phyloP scores from a whole-genome alignment of 2,329 filamentous ascomycete species.

The Microdochium trichocladiopsis region DNA sequence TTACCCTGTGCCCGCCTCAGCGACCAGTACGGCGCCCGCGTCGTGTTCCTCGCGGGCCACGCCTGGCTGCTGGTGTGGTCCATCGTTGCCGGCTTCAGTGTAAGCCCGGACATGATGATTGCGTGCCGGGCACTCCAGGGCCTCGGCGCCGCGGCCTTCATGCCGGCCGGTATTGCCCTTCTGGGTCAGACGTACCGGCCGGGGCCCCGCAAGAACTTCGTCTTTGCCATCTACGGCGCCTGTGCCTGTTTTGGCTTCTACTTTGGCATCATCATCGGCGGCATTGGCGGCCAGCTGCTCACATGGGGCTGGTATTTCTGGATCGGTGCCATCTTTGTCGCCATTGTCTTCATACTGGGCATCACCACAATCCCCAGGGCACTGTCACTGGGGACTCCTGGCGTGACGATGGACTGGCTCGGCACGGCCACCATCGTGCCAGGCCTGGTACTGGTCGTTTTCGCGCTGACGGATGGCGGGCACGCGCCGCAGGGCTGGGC shows the following conservation, averaged over 20 bases:
- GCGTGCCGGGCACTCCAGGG: conserved; percentile 69
- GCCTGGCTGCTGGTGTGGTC: conserved; percentile 64
- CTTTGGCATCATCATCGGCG: conserved; percentile 58
- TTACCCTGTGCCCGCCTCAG: conserved; percentile 56
- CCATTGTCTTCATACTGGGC: conserved; percentile 14
- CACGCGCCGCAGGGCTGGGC: conserved; percentile 63
- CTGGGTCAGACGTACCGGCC: conserved; percentile 59
- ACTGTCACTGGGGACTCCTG: conserved; percentile 16
- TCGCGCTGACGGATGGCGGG: conserved; percentile 66
- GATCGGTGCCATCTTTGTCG: conserved; percentile 41
- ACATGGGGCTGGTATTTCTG: conserved; percentile 64
- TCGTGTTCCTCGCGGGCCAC: conserved; percentile 52
- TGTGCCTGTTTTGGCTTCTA: conserved; percentile 49
- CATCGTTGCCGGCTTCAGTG: conserved; percentile 62
- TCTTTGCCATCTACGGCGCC: conserved; percentile 51
- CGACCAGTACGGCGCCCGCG: conserved; percentile 56
- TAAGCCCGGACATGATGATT: conserved; percentile 63
- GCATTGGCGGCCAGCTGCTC: conserved; percentile 50
- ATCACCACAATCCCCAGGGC: conserved; percentile 19
- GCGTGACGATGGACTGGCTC: conserved; percentile 61
- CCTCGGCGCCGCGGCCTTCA: conserved; percentile 63
- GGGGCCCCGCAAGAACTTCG: conserved; percentile 61
- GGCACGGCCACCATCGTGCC: conserved; percentile 54
- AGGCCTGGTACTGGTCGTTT: conserved; percentile 64
- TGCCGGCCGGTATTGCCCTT: conserved; percentile 62